Evolutionary conservation across 495 filamentous ascomycete species (phyloP).

Genomic region (Xylaria castorea): DNA sequence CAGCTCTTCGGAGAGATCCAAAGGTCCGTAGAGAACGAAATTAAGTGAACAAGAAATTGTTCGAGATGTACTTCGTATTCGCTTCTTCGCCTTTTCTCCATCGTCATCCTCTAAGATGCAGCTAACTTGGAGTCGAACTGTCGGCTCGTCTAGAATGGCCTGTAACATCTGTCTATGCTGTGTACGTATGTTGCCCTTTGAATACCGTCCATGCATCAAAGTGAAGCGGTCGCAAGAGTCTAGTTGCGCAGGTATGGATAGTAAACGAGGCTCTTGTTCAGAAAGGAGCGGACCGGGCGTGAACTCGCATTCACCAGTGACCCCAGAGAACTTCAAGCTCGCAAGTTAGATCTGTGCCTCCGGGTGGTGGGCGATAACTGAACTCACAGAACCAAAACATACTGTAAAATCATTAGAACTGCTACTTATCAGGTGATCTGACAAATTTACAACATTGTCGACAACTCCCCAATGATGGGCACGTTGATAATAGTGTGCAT

Average conservation of each 20-base stretch:
- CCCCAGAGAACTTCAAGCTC: slow-evolving; percentile 9
- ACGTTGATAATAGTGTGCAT: neutral
- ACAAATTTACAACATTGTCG: neutral
- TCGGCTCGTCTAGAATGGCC: slow-evolving; percentile 29
- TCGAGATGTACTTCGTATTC: slow-evolving; percentile 5
- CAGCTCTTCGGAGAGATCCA: slow-evolving; percentile 21
- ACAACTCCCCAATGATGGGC: neutral
- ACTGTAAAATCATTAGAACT: neutral
- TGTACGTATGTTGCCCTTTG: neutral
- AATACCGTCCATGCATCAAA: neutral
- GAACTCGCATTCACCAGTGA: slow-evolving; percentile 15
- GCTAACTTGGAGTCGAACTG: slow-evolving; percentile 24
- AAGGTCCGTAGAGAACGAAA: neutral
- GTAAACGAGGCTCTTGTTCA: neutral
- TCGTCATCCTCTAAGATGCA: slow-evolving; percentile 13
- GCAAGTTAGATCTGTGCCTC: neutral
- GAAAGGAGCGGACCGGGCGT: neutral
- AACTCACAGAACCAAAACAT: slow-evolving; percentile 14
- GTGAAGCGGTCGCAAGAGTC: neutral
- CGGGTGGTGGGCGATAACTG: neutral
- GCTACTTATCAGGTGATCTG: neutral
- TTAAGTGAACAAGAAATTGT: neutral
- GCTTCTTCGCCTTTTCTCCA: neutral
- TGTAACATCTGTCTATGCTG: slow-evolving; percentile 23
- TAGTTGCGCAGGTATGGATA: neutral